Evolutionary conservation across 768 basidiomycete species (phyloP), one percentile per base, ranked within the genome.

Genomic region (Amanita subjunquillea): DNA sequence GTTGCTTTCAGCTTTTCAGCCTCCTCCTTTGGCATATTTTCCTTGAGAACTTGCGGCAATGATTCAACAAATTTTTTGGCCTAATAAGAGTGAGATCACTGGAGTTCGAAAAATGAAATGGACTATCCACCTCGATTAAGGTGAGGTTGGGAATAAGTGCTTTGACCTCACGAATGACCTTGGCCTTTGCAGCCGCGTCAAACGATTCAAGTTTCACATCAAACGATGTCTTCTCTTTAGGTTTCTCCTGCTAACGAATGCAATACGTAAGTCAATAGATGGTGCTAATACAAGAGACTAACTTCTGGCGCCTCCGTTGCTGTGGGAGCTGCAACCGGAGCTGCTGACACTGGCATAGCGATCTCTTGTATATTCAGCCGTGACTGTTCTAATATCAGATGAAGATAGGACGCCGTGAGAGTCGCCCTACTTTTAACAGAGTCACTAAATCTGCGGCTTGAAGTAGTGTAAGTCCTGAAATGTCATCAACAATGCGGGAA

Each of bases 21-120:
- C 37, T 99, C 96, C 60, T 99, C 96, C 69, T 99, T 99, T 22
- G 90, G 76, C 54, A 96, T 63, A 66, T 90, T 90, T 72, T 98
- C 96, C 72, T 97, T 99, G 62, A 99, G 73, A 4, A 85, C 71
- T 70, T 97, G 86, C 22, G 96, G 96, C 58, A 90, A 68, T 15
- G 91, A 91, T 70, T 99, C 96, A 42, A 98, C 96, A 62, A 98
- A 95, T 71, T 96, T 99, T 80, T 99, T 99, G 23, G 96, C 96
- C 96, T 99, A 63, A 23, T 57, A 34, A 56, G 54, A 54, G 49
- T 39, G 43, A 39, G 39, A 54, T 36, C 41, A 38, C 42, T 45
- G 17, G 34, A 53, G 37, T 23, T 6, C 54, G 49, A 25, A 34
- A 48, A 38, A 46, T 43, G 34, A 53, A 42, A 36, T 29, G 46